Conservation (phyloP, 164 flowering plant genomes). For the Umbellularia californica region DNA sequence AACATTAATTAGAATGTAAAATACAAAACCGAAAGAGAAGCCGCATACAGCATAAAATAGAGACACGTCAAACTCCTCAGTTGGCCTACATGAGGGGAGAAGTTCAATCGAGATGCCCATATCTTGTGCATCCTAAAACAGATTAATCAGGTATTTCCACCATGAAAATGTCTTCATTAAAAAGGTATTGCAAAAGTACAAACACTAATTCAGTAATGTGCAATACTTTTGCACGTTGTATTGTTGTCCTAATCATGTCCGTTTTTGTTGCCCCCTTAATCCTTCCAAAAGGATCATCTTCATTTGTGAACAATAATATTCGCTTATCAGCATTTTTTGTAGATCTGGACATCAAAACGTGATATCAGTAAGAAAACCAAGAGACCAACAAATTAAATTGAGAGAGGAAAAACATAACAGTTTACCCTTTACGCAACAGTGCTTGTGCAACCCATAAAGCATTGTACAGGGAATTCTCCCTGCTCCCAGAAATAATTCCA, state of each 20-base stretch:
- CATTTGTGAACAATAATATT: slow-evolving; percentile 81
- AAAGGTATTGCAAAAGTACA: background rate
- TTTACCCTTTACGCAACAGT: slow-evolving; percentile 86
- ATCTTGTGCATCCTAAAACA: slow-evolving; percentile 85
- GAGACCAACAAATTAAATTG: background rate
- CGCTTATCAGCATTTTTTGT: slow-evolving; percentile 75
- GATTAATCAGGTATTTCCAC: background rate
- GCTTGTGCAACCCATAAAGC: slow-evolving; percentile 98
- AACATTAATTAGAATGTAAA: slow-evolving; percentile 6
- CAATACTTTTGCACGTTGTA: slow-evolving; percentile 87
- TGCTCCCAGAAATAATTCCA: slow-evolving; percentile 70
- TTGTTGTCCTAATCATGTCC: slow-evolving; percentile 87
- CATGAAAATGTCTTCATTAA: background rate
- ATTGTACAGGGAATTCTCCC: slow-evolving; percentile 87
- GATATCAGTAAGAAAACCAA: slow-evolving; percentile 1
- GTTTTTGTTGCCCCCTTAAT: slow-evolving; percentile 57
- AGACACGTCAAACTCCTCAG: slow-evolving; percentile 60
- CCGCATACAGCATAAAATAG: slow-evolving; percentile 68
- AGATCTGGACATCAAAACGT: slow-evolving; percentile 49
- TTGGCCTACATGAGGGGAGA: slow-evolving; percentile 67
- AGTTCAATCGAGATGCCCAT: slow-evolving; percentile 91
- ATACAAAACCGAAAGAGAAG: slow-evolving; percentile 3
- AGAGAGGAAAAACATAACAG: background rate
- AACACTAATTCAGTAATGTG: background rate
- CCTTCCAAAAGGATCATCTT: slow-evolving; percentile 94